phyloP scores from a whole-genome alignment of 805 yeast genomes.

The Candida boleticola region DNA sequence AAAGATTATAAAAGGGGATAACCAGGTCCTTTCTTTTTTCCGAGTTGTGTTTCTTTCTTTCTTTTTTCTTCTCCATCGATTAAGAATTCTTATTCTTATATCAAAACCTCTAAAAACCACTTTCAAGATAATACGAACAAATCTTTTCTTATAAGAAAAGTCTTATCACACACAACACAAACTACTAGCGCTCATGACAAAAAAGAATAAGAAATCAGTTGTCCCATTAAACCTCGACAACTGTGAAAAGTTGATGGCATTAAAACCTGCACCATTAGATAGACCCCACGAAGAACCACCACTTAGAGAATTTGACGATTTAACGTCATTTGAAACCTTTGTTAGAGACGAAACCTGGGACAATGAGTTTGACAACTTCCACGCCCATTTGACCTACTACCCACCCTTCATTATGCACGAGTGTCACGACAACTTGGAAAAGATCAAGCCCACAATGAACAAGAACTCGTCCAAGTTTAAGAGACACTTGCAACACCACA shows the following conservation, averaged over 20 bases:
- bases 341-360: conserved; percentile 74
- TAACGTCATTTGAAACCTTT: conserved; percentile 60
- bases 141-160: too few species aligned
- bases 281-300: conserved; percentile 45
- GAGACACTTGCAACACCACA: conserved; percentile 72
- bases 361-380: conserved; percentile 67
- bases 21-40: too few species aligned
- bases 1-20: not conserved
- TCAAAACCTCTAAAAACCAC: too few species aligned
- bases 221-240: conserved; percentile 35
- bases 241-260: conserved; percentile 37
- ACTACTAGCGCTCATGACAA: conserved; percentile 23
- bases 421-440: conserved; percentile 67
- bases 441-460: conserved; percentile 69
- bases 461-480: conserved; percentile 69
- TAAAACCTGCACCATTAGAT: conserved; percentile 37
- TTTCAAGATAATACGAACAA: conserved; percentile 2
- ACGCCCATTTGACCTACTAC: conserved; percentile 62
- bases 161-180: too few species aligned
- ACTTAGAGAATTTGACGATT: conserved; percentile 55
- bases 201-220: conserved; percentile 26
- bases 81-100: not conserved
- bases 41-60: too few species aligned
- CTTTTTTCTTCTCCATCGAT: not conserved
- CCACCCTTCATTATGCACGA: conserved; percentile 74